Conservation (phyloP, 2,329 filamentous ascomycete species). For the Diplodia scrobiculata region DNA sequence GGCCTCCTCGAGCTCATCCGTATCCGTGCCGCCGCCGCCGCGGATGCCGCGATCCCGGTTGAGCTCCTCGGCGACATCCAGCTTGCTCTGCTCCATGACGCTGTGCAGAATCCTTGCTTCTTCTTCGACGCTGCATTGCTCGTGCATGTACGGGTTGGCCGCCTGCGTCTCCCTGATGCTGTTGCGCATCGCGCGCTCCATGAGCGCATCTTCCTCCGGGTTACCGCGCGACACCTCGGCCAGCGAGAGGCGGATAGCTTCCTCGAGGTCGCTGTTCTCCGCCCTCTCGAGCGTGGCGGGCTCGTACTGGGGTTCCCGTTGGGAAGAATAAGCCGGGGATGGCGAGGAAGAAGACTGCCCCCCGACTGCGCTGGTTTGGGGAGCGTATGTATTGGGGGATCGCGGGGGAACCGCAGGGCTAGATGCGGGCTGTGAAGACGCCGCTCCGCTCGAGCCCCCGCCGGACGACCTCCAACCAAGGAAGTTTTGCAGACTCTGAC, state of each 20-base stretch:
- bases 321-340: background rate
- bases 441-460: background rate
- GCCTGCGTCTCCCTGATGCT: slow-evolving; percentile 63
- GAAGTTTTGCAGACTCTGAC: slow-evolving; percentile 32
- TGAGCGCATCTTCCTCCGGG: slow-evolving; percentile 65
- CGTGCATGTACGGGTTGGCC: slow-evolving; percentile 36
- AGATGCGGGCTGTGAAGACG: background rate
- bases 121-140: slow-evolving; percentile 39
- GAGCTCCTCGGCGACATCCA: slow-evolving; percentile 47
- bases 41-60: background rate
- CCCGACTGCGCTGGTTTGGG: background rate
- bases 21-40: slow-evolving; percentile 34
- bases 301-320: background rate
- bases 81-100: slow-evolving; percentile 54
- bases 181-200: slow-evolving; percentile 74
- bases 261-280: slow-evolving; percentile 59
- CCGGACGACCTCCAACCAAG: background rate
- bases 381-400: background rate
- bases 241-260: slow-evolving; percentile 66
- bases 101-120: slow-evolving; percentile 53
- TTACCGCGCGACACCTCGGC: slow-evolving; percentile 70
- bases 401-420: background rate
- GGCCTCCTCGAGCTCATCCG: slow-evolving; percentile 50
- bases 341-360: background rate
- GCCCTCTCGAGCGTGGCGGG: slow-evolving; percentile 31